phyloP scores from a whole-genome alignment of 75 land plant species.

The Picea glauca region DNA sequence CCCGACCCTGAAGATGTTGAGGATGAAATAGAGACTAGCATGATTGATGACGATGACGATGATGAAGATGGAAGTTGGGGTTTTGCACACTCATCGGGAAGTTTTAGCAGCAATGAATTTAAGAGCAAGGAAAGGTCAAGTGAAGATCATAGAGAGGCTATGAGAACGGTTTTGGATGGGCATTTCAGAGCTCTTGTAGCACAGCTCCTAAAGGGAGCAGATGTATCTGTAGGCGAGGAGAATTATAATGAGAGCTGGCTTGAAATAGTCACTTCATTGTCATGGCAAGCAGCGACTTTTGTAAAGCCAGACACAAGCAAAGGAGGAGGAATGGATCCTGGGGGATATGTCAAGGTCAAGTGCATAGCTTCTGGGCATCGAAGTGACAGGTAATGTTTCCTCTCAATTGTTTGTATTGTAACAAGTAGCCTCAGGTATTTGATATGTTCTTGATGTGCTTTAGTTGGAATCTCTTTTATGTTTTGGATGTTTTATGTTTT shows the following conservation, averaged over 20 bases:
- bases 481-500: neutral
- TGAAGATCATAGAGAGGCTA: slow-evolving; percentile 51
- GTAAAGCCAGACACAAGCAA: slow-evolving; percentile 66
- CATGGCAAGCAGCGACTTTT: slow-evolving; percentile 85
- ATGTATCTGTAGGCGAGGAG: slow-evolving; percentile 60
- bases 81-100: slow-evolving; percentile 46
- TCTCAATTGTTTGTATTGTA: no score
- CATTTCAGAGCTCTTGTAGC: slow-evolving; percentile 67
- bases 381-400: slow-evolving; percentile 57
- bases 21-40: slow-evolving; percentile 49
- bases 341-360: slow-evolving; percentile 87
- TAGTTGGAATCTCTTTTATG: neutral
- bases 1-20: slow-evolving; percentile 73
- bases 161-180: slow-evolving; percentile 65
- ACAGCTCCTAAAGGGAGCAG: slow-evolving; percentile 57
- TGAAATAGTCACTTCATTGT: slow-evolving; percentile 69
- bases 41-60: slow-evolving; percentile 77
- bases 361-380: slow-evolving; percentile 78
- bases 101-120: slow-evolving; percentile 28
- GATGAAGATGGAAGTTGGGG: slow-evolving; percentile 28
- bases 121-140: slow-evolving; percentile 21
- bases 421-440: neutral
- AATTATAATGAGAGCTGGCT: slow-evolving; percentile 55
- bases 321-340: slow-evolving; percentile 81
- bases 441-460: neutral